Evolutionary conservation across 2,329 filamentous ascomycete species (phyloP), one percentile per base, ranked within the genome.

Genomic region (Lachnellula arida): DNA sequence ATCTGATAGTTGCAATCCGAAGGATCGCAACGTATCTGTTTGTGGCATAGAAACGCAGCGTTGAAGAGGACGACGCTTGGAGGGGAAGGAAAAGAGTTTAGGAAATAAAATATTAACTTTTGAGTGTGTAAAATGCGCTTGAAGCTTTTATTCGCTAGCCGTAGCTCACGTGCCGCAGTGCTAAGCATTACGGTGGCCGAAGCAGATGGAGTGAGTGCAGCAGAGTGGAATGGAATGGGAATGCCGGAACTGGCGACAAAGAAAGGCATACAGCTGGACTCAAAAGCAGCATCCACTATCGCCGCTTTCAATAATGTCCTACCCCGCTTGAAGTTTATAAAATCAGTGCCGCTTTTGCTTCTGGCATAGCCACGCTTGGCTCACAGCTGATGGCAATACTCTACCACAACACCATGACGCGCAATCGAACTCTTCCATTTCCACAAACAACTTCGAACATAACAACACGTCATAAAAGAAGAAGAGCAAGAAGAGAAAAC

Each of bases 31-130:
- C 19, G 66, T 78, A 78, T 89, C 81, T 77, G 82, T 84, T 82
- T 89, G 87, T 87, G 87, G 89, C 89, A 92, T 91, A 90, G 89
- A 92, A 92, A 92, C 88, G 88, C 88, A 88, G 89, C 89, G 82
- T 89, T 92, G 87, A 84, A 81, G 82, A 87, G 88, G 88, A 86
- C 85, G 87, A 83, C 85, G 84, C 86, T 88, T 87, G 78, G 61
- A 65, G 73, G 73, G 71, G 77, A 66, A 67, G 74, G 72, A 49
- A 62, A 52, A 46, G 57, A 46, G 59, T 58, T 44, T 44, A 42
- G 49, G 34, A 12, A 14, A 28, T 32, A 19, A 51, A 44, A 42
- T 9, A 37, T 46, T 12, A 35, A 4, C 4, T 49, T 28, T 44
- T 22, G 35, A 48, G 46, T 39, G 28, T 49, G 35, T 50, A 42